Evolutionary conservation across 2,329 filamentous ascomycete species (phyloP), one percentile per base, ranked within the genome.

Genomic region (Fusarium nygamai): DNA sequence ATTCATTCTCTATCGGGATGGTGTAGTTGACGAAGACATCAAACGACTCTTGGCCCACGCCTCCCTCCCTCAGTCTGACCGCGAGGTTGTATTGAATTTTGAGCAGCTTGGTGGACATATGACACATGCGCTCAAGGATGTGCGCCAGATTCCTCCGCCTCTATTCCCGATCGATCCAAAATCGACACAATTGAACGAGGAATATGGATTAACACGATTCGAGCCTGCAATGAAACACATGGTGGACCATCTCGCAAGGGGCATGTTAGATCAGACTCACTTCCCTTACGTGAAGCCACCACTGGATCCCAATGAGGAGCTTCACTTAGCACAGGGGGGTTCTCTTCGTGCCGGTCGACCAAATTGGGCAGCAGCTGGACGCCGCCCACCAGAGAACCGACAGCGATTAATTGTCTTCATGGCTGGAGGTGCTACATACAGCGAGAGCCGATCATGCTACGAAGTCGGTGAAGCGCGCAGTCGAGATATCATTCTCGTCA

Each of bases 321-420:
- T 89, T 43, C 79, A 89, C 50, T 85, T 87, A 11, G 86, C 84
- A 8, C 84, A 89, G 33, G 88, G 93, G 74, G 90, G 93, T 19
- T 98, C 96, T 20, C 88, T 99, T 31, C 93, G 96, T 66, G 94
- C 94, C 16, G 95, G 95, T 22, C 97, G 98, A 79, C 96, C 96
- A 4, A 98, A 95, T 47, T 99, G 96, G 96, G 96, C 96, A 5
- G 94, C 94, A 61, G 92, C 93, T 16, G 92, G 94, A 48, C 88
- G 92, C 51, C 89, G 91, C 86, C 67, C 90, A 87, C 69, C 82
- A 4, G 96, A 98, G 81, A 97, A 95, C 74, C 91, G 93, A 61
- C 96, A 99, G 81, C 91, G 96, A 60, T 89, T 98, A 61, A 93
- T 99, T 67, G 92, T 98, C 22, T 98, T 98, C 81, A 92, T 98